Base-by-base conservation (phyloP, 164 flowering plant species). In the Nelumbo lutea region DNA sequence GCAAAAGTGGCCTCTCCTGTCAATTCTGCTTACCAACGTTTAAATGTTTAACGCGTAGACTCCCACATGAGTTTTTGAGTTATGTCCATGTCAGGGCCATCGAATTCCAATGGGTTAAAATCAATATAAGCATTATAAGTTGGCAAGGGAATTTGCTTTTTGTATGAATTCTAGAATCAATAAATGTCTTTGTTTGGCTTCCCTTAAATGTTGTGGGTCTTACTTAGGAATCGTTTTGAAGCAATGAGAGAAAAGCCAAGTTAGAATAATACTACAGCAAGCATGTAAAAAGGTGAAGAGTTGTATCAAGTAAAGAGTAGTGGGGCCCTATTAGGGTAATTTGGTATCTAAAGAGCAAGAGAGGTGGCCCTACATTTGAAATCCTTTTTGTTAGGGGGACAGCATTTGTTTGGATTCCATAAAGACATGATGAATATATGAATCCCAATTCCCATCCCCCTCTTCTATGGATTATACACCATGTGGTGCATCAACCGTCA, bases 401-500 rank as follows among this genome's bases (percentile, higher is more conserved):
- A 62, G 70, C 68, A 65, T 42, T 46, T 64, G 57, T 65, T 62
- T 72, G 74, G 78, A 71, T 75, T 79, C 82, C 66, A 73, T 62
- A 53, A 66, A 59, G 50, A 61, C 39, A 75, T 73, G 66, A 79
- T 82, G 67, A 68, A 69, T 57, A 70, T 75, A 71, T 67, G 78
- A 75, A 70, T 75, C 72, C 50, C 60, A 13, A 45, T 14, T 60
- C 56, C 41, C 50, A 47, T 46, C 43, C 40, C 56, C 27, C 69
- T 69, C 65, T 66, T 64, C 27, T 44, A 42, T 42, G 9, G 40
- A 47, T 42, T 27, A 27, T 27, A 27, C 27, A 27, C 27, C 27
- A 27, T 27, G 27, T 27, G 27, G 27, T 27, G 27, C 27, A 27
- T 27, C 27, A 27, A 27, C 27, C 27, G 27, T 27, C 27, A 27